Evolutionary conservation across 192 early-diverging fungal species (phyloP).

Genomic region (Entophlyctis helioformis): DNA sequence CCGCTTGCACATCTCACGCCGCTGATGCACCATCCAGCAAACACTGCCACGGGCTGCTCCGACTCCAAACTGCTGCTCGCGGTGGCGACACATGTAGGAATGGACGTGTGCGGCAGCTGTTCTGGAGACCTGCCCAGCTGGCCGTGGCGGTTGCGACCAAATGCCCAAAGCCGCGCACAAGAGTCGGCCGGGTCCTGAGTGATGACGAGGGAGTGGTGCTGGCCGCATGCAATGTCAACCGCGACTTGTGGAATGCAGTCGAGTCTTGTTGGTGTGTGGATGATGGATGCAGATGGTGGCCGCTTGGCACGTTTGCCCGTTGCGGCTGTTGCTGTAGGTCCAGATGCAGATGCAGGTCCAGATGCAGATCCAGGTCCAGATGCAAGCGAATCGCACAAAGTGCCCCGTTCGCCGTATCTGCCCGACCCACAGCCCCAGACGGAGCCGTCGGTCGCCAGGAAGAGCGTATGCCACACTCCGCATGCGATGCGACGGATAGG

Average conservation of each 20-base stretch:
- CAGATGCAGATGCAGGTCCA: constrained; percentile 4
- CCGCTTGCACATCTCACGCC: constrained; percentile 15
- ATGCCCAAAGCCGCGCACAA: constrained; percentile 18
- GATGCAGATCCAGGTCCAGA: too few relatives aligned
- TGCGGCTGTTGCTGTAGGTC: not conserved
- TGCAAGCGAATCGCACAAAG: too few relatives aligned
- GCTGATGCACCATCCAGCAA: constrained; percentile 52
- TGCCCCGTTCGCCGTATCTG: constrained; percentile 36
- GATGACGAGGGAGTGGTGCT: constrained; percentile 9
- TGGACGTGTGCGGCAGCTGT: not conserved
- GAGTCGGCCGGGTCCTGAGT: too few relatives aligned
- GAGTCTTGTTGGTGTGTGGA: too few relatives aligned
- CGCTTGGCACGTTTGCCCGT: too few relatives aligned
- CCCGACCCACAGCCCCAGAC: constrained; percentile 47
- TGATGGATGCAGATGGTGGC: too few relatives aligned
- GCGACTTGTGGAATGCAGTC: too few relatives aligned
- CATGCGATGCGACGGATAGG: constrained; percentile 3
- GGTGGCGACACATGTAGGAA: too few relatives aligned
- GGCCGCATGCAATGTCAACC: constrained; percentile 18
- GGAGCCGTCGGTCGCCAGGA: constrained; percentile 18
- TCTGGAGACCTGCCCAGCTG: too few relatives aligned
- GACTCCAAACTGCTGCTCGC: not conserved
- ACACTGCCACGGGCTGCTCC: constrained; percentile 6
- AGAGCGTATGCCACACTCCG: constrained; percentile 13
- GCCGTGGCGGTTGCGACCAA: constrained; percentile 47